Percentiles rank a stretch among this genome's conserved stretches.
These are phyloP conservation scores for Vitis labrusca DNA, from an alignment of 164 flowering plant species.

Conservation along the genomic window DNA sequence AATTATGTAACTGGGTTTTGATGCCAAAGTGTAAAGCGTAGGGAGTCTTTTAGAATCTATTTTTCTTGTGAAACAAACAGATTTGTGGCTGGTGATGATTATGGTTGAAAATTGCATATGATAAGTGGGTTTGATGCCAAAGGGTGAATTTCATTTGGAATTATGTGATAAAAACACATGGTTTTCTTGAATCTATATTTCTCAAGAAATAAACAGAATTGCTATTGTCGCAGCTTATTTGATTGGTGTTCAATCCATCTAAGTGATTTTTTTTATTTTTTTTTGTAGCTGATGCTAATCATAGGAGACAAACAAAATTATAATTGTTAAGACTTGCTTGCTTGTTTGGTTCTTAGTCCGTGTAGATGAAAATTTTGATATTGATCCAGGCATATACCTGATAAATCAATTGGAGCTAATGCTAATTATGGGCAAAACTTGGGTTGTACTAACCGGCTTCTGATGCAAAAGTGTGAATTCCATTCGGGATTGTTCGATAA, in stretches of 20 bases:
- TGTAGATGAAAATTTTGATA: conserved; percentile 4
- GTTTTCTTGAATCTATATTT: background rate
- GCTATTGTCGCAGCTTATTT: too few relatives aligned
- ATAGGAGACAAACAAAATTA: background rate
- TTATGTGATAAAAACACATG: background rate
- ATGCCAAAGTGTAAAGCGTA: conserved; percentile 1
- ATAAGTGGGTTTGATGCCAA: too few relatives aligned
- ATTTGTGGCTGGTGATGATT: too few relatives aligned
- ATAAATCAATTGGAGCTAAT: conserved; percentile 2
- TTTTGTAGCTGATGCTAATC: background rate
- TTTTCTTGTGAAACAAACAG: too few relatives aligned
- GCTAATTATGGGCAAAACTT: conserved; percentile 9
- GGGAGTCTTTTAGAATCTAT: too few relatives aligned
- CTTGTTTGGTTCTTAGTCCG: background rate
- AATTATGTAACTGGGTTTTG: conserved; percentile 7
- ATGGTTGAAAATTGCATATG: too few relatives aligned
- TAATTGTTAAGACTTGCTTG: background rate
- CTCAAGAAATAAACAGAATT: too few relatives aligned
- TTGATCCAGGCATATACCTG: conserved; percentile 15
- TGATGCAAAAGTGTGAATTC: conserved; percentile 12
- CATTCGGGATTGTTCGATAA: conserved; percentile 4
- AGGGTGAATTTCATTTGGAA: conserved; percentile 1
- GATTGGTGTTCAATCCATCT: too few relatives aligned
- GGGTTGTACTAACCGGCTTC: conserved; percentile 7
- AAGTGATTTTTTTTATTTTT: background rate